Conservation (phyloP, 2,329 filamentous ascomycete genomes). For the Hortaea sp. region DNA sequence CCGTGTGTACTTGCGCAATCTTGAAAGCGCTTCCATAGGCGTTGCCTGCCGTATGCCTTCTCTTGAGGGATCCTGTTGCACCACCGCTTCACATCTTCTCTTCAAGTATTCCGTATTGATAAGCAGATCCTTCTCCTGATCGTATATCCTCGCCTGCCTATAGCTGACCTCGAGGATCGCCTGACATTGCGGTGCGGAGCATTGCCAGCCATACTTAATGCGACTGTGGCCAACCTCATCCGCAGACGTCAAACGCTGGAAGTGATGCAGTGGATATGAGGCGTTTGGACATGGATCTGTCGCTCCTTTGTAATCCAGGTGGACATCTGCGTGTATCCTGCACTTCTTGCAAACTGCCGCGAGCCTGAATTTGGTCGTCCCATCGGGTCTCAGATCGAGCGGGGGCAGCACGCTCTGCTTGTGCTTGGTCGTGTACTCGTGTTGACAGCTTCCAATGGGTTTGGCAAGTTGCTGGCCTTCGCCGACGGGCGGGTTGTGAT, state of each 20-base stretch:
- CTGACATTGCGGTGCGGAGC: slow-evolving; percentile 49
- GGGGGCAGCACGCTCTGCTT: slow-evolving; percentile 43
- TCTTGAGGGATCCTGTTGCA: slow-evolving; percentile 43
- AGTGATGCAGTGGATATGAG: slow-evolving; percentile 52
- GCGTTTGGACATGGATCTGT: slow-evolving; percentile 36
- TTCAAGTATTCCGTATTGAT: slow-evolving; percentile 44
- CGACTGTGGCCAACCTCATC: slow-evolving; percentile 10
- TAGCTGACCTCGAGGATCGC: slow-evolving; percentile 44
- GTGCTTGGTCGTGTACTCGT: slow-evolving; percentile 48
- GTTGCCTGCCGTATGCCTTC: slow-evolving; percentile 42
- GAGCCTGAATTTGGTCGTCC: slow-evolving; percentile 42
- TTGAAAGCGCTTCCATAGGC: slow-evolving; percentile 45
- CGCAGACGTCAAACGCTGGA: slow-evolving; percentile 23
- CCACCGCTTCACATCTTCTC: slow-evolving; percentile 43
- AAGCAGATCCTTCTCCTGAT: slow-evolving; percentile 41
- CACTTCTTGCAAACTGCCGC: slow-evolving; percentile 53
- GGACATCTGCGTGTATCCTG: slow-evolving; percentile 51
- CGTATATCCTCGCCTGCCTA: slow-evolving; percentile 42
- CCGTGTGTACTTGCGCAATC: slow-evolving; percentile 49
- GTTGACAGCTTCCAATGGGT: slow-evolving; percentile 43
- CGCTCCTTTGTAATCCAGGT: slow-evolving; percentile 39
- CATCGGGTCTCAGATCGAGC: slow-evolving; percentile 30
- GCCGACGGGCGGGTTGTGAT: slow-evolving; percentile 45
- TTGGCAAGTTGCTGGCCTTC: slow-evolving; percentile 24
- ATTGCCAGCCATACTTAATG: slow-evolving; percentile 43